Conservation (phyloP, 2,329 filamentous ascomycete species). For the Penicillium sp. region DNA sequence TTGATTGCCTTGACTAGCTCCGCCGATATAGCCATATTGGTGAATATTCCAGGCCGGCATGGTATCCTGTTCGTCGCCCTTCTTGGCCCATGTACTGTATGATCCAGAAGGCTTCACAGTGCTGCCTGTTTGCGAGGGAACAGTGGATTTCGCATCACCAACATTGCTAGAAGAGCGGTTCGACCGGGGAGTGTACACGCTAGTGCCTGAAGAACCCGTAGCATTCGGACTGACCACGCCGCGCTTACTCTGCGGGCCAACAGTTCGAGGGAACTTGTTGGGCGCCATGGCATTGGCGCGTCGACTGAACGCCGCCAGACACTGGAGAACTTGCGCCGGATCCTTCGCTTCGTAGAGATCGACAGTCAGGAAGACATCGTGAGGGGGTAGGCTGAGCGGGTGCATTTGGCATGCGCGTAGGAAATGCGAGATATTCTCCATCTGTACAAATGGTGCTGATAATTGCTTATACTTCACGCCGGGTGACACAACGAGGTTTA, state of each 20-base stretch:
- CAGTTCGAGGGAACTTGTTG: constrained; percentile 67
- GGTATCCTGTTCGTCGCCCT: constrained; percentile 74
- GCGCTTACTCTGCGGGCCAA: constrained; percentile 68
- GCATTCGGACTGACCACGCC: constrained; percentile 64
- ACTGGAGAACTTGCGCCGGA: constrained; percentile 92
- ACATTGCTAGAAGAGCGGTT: constrained; percentile 56
- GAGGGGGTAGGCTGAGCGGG: constrained; percentile 82
- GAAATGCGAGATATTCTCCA: constrained; percentile 99
- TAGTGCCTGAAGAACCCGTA: constrained; percentile 57
- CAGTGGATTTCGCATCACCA: constrained; percentile 42
- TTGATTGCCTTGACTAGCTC: constrained; percentile 91
- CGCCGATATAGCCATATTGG: constrained; percentile 98
- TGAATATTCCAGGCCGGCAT: constrained; percentile 96
- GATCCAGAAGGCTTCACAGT: constrained; percentile 59
- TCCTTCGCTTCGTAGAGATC: constrained; percentile 96
- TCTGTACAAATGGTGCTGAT: constrained; percentile 96
- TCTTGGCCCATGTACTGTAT: constrained; percentile 89
- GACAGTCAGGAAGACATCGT: constrained; percentile 95
- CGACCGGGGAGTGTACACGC: constrained; percentile 41
- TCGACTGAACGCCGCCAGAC: constrained; percentile 85
- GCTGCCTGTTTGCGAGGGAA: constrained; percentile 54
- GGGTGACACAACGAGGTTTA: constrained; percentile 75
- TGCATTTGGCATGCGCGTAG: constrained; percentile 80
- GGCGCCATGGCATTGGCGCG: constrained; percentile 75
- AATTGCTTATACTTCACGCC: constrained; percentile 89